A percentile compares a stretch with the other conserved stretches of the same genome.
Evolutionary conservation across 169 alveolate species (phyloP).

Genomic region (Plasmodium blacklocki): DNA sequence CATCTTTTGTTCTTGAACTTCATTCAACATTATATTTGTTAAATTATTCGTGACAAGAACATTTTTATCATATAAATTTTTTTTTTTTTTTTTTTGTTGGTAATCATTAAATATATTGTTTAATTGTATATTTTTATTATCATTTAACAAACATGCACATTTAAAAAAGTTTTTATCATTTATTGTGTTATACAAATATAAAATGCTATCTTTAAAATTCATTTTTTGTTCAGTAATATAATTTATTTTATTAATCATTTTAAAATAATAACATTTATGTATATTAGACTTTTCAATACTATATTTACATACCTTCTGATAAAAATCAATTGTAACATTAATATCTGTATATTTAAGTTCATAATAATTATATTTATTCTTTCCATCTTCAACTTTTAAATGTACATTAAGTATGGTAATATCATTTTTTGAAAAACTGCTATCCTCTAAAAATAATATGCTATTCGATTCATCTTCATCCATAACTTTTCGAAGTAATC

Average conservation of each 20-base stretch:
- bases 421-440: constrained; percentile 13
- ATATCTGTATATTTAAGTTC: constrained; percentile 49
- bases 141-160: constrained; percentile 23
- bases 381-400: constrained; percentile 14
- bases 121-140: neutral
- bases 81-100: neutral
- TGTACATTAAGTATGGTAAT: constrained; percentile 42
- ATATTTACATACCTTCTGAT: constrained; percentile 16
- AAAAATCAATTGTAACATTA: constrained; percentile 39
- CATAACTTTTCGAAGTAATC: constrained; percentile 49
- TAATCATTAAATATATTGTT: neutral
- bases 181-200: constrained; percentile 21
- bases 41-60: no score
- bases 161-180: constrained; percentile 51
- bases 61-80: neutral
- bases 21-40: no score
- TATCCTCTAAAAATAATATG: constrained; percentile 50
- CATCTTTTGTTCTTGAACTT: neutral
- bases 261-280: constrained; percentile 62
- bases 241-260: constrained; percentile 25
- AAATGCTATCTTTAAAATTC: constrained; percentile 47
- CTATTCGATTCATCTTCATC: constrained; percentile 67
- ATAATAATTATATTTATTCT: constrained; percentile 13
- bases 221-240: constrained; percentile 24
- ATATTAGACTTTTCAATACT: constrained; percentile 54